Conservation (phyloP, 2,329 filamentous ascomycete species). For the Elsinoe necatrix region DNA sequence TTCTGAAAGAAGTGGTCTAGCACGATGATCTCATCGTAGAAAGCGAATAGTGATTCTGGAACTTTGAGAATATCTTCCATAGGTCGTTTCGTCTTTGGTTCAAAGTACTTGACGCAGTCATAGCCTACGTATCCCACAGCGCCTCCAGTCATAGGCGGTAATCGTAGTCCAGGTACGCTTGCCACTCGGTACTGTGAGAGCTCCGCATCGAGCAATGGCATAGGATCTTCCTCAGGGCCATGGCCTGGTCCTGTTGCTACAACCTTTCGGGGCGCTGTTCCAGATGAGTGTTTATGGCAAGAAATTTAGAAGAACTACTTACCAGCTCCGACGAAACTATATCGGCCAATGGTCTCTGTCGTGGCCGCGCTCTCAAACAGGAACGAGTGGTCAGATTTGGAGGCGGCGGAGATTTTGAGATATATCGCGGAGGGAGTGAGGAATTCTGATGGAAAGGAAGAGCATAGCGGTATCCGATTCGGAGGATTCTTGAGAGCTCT, state of each 20-base stretch:
- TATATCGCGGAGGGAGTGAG: slow-evolving; percentile 93
- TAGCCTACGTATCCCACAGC: slow-evolving; percentile 96
- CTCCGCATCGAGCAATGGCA: slow-evolving; percentile 74
- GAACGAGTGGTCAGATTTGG: slow-evolving; percentile 72
- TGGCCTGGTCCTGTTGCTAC: slow-evolving; percentile 81
- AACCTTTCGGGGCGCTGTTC: slow-evolving; percentile 58
- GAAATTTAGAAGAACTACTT: slow-evolving; percentile 26
- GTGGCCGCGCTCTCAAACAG: slow-evolving; percentile 90
- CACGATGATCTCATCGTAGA: slow-evolving; percentile 88
- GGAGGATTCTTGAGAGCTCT: slow-evolving; percentile 49
- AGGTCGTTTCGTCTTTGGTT: slow-evolving; percentile 79
- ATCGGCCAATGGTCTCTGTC: slow-evolving; percentile 85
- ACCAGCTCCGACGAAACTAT: slow-evolving; percentile 87
- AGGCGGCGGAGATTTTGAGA: slow-evolving; percentile 69
- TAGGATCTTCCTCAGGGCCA: slow-evolving; percentile 73
- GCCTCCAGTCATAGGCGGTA: slow-evolving; percentile 82
- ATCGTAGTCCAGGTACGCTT: slow-evolving; percentile 67
- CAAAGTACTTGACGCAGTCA: slow-evolving; percentile 95
- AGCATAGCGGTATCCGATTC: slow-evolving; percentile 74
- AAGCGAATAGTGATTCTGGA: slow-evolving; percentile 92
- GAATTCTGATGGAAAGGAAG: slow-evolving; percentile 82
- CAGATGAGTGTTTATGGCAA: slow-evolving; percentile 17
- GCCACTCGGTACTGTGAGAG: slow-evolving; percentile 71
- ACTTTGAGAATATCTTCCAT: slow-evolving; percentile 83
- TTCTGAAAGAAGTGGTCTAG: slow-evolving; percentile 93